A percentile compares a stretch with the other conserved stretches of the same genome.
Evolutionary conservation across 2,329 filamentous ascomycete genomes (phyloP).

Genomic region (Hysterium pulicare): DNA sequence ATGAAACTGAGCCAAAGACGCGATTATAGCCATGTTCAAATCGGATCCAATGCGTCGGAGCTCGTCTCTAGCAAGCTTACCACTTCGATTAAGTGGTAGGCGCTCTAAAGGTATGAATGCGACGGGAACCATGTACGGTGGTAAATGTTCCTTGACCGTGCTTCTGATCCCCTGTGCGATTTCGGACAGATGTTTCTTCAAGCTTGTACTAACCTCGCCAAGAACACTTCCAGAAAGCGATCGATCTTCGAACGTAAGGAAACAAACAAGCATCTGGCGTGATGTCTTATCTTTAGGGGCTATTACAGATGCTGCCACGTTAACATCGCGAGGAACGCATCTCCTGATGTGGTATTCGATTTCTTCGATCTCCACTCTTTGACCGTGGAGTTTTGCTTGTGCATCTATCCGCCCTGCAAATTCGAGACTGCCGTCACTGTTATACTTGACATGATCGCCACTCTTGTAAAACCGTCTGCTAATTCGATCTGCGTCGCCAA

Average conservation of each 20-base stretch:
- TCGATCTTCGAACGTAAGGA: too few relatives aligned
- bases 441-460: constrained; percentile 7
- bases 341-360: constrained; percentile 32
- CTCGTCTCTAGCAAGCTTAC: background rate
- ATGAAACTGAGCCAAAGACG: background rate
- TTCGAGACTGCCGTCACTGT: constrained; percentile 5
- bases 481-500: background rate
- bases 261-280: background rate
- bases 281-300: background rate
- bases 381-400: constrained; percentile 28
- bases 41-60: background rate
- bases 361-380: constrained; percentile 37
- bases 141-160: background rate
- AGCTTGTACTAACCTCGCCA: background rate
- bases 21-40: background rate
- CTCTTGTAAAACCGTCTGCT: constrained; percentile 7
- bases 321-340: background rate
- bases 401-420: constrained; percentile 9
- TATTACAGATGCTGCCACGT: background rate
- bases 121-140: background rate
- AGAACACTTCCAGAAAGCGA: too few relatives aligned
- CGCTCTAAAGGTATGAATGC: background rate
- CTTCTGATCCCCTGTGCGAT: too few relatives aligned
- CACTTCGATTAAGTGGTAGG: background rate
- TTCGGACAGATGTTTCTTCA: background rate